phyloP scores from a whole-genome alignment of 345 rosid genomes.

The Eutrema yunnanense region DNA sequence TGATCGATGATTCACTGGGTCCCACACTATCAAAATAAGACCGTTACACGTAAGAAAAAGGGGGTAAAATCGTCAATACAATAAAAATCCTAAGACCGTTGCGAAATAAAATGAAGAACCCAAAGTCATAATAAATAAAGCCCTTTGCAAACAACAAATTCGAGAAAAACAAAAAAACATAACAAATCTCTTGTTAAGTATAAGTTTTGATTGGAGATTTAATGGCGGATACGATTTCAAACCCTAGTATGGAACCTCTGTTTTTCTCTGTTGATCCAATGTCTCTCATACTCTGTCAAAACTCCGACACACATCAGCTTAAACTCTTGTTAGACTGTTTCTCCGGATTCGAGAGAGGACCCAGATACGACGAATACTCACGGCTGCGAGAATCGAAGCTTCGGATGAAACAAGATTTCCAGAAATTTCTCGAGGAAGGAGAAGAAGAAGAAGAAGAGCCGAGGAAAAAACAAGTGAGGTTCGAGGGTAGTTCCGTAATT shows the following conservation, averaged over 20 bases:
- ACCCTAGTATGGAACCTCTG: conserved; percentile 33
- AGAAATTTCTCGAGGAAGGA: conserved; percentile 13
- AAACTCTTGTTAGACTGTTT: conserved; percentile 44
- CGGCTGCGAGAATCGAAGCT: conserved; percentile 65
- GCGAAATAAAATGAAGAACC: background rate
- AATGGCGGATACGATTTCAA: conserved; percentile 40
- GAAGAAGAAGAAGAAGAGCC: conserved; percentile 21
- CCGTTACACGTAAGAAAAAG: conserved; percentile 10
- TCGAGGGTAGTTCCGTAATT: conserved; percentile 29
- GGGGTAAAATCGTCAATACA: background rate
- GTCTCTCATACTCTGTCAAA: conserved; percentile 66
- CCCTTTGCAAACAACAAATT: background rate
- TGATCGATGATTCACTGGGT: background rate
- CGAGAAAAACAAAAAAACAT: background rate
- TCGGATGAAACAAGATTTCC: conserved; percentile 38
- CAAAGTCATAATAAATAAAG: conserved; percentile 14
- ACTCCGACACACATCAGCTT: conserved; percentile 37
- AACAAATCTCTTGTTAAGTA: background rate
- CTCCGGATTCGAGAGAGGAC: conserved; percentile 71
- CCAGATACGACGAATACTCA: conserved; percentile 74
- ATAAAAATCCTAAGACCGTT: conserved; percentile 6
- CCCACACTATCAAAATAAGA: conserved; percentile 20
- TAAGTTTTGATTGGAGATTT: background rate
- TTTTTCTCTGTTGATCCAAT: conserved; percentile 52
- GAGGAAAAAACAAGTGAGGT: conserved; percentile 54